phyloP scores from a whole-genome alignment of 1,139 yeast species.

The Nakaseomyces sp. region DNA sequence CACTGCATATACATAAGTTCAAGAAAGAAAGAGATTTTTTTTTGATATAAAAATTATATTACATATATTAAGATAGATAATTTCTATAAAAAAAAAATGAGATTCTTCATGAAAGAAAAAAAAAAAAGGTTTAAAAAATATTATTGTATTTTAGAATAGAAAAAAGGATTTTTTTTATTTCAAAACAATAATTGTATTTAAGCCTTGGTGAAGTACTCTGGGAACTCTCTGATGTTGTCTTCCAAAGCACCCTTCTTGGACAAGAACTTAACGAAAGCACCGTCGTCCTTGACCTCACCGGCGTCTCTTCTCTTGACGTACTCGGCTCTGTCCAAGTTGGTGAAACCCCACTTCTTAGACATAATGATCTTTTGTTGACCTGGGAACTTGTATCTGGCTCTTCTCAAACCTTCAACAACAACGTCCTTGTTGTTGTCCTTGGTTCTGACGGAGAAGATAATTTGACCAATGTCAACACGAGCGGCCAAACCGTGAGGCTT shows the following conservation, averaged over 20 bases:
- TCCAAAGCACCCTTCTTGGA: conserved; percentile 93
- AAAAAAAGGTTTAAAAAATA: neutral
- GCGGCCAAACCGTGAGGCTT: conserved; percentile 99
- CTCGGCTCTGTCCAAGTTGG: conserved; percentile 95
- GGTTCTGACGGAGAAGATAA: conserved; percentile 96
- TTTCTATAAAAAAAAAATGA: no score
- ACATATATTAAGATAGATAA: no score
- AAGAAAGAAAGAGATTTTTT: no score
- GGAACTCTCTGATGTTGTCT: conserved; percentile 89
- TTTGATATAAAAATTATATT: no score
- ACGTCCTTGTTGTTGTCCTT: conserved; percentile 96
- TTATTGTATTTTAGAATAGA: no score
- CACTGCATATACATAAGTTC: no score
- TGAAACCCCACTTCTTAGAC: conserved; percentile 99
- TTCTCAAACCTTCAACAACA: conserved; percentile 98
- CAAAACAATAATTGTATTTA: neutral
- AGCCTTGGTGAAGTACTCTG: conserved; percentile 56
- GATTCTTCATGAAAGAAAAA: no score
- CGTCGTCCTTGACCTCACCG: conserved; percentile 98
- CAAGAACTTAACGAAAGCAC: conserved; percentile 99
- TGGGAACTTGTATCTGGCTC: conserved; percentile 99
- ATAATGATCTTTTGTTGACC: conserved; percentile 99
- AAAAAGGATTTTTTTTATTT: neutral
- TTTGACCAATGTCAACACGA: conserved; percentile 97
- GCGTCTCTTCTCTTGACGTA: conserved; percentile 88